phyloP scores from a whole-genome alignment of 495 filamentous ascomycete species.

The Annulohypoxylon bovei region DNA sequence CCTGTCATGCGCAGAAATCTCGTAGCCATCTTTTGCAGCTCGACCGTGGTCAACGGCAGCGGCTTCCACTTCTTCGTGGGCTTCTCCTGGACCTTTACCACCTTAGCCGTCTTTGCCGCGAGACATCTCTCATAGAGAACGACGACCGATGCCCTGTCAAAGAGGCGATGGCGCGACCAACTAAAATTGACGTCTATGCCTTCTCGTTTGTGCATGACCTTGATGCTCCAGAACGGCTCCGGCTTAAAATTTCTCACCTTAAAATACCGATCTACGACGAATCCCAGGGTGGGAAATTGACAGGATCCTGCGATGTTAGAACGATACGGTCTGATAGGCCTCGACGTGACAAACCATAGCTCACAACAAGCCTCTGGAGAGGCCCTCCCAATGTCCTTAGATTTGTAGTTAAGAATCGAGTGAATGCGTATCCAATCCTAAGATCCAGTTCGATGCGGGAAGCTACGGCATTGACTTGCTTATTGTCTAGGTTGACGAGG shows the following conservation, averaged over 20 bases:
- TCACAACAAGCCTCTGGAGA: slow-evolving; percentile 72
- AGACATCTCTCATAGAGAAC: slow-evolving; percentile 89
- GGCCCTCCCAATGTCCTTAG: slow-evolving; percentile 72
- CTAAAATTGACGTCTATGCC: slow-evolving; percentile 83
- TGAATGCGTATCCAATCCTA: slow-evolving; percentile 90
- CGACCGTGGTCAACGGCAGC: slow-evolving; percentile 93
- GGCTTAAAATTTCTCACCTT: slow-evolving; percentile 92
- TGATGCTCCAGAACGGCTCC: slow-evolving; percentile 92
- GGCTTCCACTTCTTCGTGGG: slow-evolving; percentile 95
- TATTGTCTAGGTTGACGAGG: slow-evolving; percentile 82
- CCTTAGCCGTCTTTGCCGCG: slow-evolving; percentile 75
- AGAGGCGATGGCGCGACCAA: slow-evolving; percentile 85
- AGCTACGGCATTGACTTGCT: slow-evolving; percentile 85
- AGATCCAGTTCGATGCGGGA: slow-evolving; percentile 93
- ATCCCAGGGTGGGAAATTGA: slow-evolving; percentile 96
- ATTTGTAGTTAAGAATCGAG: slow-evolving; percentile 82
- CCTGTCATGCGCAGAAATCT: slow-evolving; percentile 85
- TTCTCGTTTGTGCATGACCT: slow-evolving; percentile 80
- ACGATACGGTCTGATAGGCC: slow-evolving; percentile 15
- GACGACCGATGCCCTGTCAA: slow-evolving; percentile 83
- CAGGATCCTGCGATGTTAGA: slow-evolving; percentile 74
- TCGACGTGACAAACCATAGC: slow-evolving; percentile 75
- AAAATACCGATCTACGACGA: slow-evolving; percentile 95
- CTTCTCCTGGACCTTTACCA: slow-evolving; percentile 85
- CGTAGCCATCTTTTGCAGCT: slow-evolving; percentile 96